Base-by-base conservation (phyloP, 768 basidiomycete species). In the Tephrocybe rancida region DNA sequence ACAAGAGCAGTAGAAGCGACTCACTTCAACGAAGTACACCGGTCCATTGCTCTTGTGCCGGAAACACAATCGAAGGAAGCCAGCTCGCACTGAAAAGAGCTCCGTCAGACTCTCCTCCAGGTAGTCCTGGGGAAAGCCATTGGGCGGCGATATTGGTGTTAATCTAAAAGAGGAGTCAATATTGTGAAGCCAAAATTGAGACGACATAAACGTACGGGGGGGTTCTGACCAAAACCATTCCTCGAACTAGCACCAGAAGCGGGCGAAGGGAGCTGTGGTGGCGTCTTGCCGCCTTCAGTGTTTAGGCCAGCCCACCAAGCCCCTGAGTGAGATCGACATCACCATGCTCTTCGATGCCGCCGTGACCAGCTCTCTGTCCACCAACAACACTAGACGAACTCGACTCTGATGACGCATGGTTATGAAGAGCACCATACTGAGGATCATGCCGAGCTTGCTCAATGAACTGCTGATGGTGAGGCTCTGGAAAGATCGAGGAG, bases 1-100 rank as follows among this genome's bases (percentile, higher is more conserved):
- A 18, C 18, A 2, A 46, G 52, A 52, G 39, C 27, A 54, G 41
- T n/a, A 50, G 5, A 42, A 5, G 47, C 43, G 25, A 57, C 64
- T 59, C 68, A 94, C 92, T 86, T 99, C 97, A 42, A 98, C 95
- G 69, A 98, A 98, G 71, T 96, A 98, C 95, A 98, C 98, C 7
- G 96, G 96, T 0, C 97, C n/a, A n/a, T n/a, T n/a, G n/a, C n/a
- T n/a, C n/a, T n/a, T n/a, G n/a, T n/a, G n/a, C n/a, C n/a, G n/a
- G 76, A 95, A 98, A 65, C 88, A 94, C 57, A 99, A 80, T 63
- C 95, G 90, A 52, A 92, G 88, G 72, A 86, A 99, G 2, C 97
- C 97, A 3, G 84, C 81, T 38, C 86, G 88, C 27, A 77, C 77
- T 24, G 82, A 79, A 70, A 99, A 99, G 43, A n/a, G n/a, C n/a